Evolutionary conservation across 108 stramenopile species (phyloP).

Genomic region (Conticribra guillardii): DNA sequence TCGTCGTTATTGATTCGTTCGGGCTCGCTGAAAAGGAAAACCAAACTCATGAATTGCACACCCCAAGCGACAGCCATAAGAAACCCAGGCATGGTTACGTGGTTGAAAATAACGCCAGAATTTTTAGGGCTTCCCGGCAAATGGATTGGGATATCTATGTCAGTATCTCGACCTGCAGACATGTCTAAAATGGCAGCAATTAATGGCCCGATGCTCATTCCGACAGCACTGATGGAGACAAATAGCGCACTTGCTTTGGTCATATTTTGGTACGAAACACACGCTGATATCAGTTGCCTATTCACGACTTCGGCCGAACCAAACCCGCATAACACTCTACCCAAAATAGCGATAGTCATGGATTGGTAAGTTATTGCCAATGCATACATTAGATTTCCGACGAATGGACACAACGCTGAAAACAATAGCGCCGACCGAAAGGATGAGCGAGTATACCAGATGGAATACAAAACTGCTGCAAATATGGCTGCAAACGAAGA

Average conservation of each 20-base stretch:
- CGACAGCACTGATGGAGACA: constrained; percentile 59
- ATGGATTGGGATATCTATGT: constrained; percentile 52
- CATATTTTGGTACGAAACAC: constrained; percentile 57
- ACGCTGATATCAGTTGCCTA: constrained; percentile 64
- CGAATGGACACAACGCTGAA: constrained; percentile 54
- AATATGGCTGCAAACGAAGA: constrained; percentile 70
- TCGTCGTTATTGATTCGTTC: constrained; percentile 51
- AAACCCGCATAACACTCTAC: constrained; percentile 72
- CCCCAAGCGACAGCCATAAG: constrained; percentile 72
- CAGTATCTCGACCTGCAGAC: constrained; percentile 50
- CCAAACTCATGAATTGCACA: constrained; percentile 44
- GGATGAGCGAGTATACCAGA: constrained; percentile 64
- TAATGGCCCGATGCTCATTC: constrained; percentile 64
- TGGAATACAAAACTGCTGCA: constrained; percentile 63
- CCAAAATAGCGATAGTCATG: constrained; percentile 59
- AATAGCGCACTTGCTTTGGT: constrained; percentile 68
- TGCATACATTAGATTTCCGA: constrained; percentile 68
- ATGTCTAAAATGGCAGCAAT: constrained; percentile 40
- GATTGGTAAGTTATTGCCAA: constrained; percentile 48
- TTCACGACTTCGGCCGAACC: constrained; percentile 67
- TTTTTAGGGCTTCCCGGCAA: constrained; percentile 56
- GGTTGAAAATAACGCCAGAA: constrained; percentile 56
- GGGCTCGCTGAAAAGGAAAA: constrained; percentile 68
- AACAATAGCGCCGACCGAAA: constrained; percentile 64
- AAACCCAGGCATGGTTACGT: constrained; percentile 56